Evolutionary conservation across 495 filamentous ascomycete species (phyloP).

Genomic region (Penicillium canariense): DNA sequence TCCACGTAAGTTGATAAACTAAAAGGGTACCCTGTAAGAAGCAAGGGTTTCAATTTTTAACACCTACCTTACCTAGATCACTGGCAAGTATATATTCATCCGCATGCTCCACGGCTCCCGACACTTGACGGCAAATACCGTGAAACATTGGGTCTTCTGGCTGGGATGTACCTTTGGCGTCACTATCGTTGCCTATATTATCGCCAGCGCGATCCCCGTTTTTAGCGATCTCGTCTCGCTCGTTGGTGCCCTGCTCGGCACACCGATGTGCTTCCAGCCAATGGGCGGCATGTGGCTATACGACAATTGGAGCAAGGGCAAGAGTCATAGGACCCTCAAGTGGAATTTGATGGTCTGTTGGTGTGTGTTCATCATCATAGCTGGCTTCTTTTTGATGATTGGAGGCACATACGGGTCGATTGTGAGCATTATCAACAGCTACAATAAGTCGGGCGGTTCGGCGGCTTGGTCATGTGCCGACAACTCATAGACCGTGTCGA

Average conservation of each 20-base stretch:
- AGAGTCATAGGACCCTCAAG: slow-evolving; percentile 16
- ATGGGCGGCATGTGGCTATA: slow-evolving; percentile 49
- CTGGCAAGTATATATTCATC: slow-evolving; percentile 59
- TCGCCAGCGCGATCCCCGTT: slow-evolving; percentile 69
- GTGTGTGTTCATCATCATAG: slow-evolving; percentile 27
- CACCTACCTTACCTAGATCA: slow-evolving; percentile 25
- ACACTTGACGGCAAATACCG: slow-evolving; percentile 55
- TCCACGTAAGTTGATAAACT: slow-evolving; percentile 25
- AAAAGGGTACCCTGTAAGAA: too few relatives aligned
- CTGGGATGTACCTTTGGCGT: slow-evolving; percentile 52
- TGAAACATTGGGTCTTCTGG: slow-evolving; percentile 58
- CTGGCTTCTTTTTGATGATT: slow-evolving; percentile 50
- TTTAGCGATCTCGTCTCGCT: slow-evolving; percentile 62
- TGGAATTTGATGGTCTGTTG: slow-evolving; percentile 33
- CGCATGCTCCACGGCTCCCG: slow-evolving; percentile 54
- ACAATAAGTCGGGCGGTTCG: slow-evolving; percentile 28
- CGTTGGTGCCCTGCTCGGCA: slow-evolving; percentile 57
- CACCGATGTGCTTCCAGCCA: slow-evolving; percentile 42
- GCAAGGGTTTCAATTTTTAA: too few relatives aligned
- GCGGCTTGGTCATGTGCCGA: slow-evolving; percentile 35
- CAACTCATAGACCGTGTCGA: slow-evolving; percentile 34
- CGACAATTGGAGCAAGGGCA: slow-evolving; percentile 48
- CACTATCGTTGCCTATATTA: slow-evolving; percentile 62
- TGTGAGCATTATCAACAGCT: slow-evolving; percentile 52
- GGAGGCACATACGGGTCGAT: slow-evolving; percentile 59